Evolutionary conservation across 768 basidiomycete species (phyloP).

Genomic region (Sporobolomyces roseus): DNA sequence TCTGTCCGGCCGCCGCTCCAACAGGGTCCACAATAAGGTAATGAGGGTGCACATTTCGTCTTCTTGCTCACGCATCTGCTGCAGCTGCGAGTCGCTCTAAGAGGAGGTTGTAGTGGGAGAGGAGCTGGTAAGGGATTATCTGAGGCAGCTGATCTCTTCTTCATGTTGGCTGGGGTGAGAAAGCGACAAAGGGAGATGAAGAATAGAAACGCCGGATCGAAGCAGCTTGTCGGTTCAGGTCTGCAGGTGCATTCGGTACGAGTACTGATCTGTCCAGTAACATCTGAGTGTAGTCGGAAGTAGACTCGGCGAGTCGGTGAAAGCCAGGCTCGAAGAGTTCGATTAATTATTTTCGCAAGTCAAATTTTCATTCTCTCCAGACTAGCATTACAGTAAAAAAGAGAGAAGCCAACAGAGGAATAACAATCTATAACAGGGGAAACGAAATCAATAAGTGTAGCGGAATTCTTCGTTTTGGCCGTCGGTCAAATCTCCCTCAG

Average conservation of each 20-base stretch:
- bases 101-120: background rate
- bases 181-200: background rate
- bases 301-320: too few relatives aligned
- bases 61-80: background rate
- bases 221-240: too few relatives aligned
- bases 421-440: background rate
- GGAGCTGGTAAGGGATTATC: background rate
- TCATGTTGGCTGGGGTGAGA: background rate
- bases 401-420: too few relatives aligned
- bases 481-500: background rate
- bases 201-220: background rate
- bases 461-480: constrained; percentile 1
- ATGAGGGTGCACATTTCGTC: background rate
- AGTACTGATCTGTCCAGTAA: too few relatives aligned
- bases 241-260: too few relatives aligned
- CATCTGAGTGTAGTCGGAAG: too few relatives aligned
- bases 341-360: too few relatives aligned
- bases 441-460: background rate
- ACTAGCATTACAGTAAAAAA: too few relatives aligned
- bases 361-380: too few relatives aligned
- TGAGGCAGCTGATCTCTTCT: background rate
- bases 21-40: background rate
- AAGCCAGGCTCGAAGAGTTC: too few relatives aligned
- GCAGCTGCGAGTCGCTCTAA: background rate
- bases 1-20: background rate